Conservation (phyloP, 2,329 filamentous ascomycete species). For the Colletotrichum tanaceti region DNA sequence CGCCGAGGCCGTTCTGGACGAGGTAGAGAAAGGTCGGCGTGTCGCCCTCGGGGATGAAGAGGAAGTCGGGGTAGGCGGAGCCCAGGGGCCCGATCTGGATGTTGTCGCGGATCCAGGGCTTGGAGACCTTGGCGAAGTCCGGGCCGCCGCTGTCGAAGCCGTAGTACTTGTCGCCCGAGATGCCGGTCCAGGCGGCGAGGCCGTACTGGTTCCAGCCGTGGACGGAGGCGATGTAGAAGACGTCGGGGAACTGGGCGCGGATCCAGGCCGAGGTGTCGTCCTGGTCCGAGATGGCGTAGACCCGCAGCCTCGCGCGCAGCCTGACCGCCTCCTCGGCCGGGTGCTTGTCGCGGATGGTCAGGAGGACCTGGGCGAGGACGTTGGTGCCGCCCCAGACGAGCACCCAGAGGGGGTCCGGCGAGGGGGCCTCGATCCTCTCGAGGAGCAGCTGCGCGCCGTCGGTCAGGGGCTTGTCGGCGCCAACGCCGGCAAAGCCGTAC, state of each 20-base stretch:
- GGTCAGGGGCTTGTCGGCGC: slow-evolving; percentile 47
- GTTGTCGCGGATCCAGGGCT: slow-evolving; percentile 63
- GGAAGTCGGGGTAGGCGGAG: slow-evolving; percentile 57
- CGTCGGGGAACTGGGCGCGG: slow-evolving; percentile 62
- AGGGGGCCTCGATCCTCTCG: slow-evolving; percentile 43
- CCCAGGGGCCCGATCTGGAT: slow-evolving; percentile 63
- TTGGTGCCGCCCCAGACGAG: slow-evolving; percentile 66
- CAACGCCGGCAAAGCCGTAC: slow-evolving; percentile 50
- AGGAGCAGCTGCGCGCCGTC: slow-evolving; percentile 58
- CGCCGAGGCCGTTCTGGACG: slow-evolving; percentile 60
- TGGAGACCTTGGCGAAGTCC: slow-evolving; percentile 59
- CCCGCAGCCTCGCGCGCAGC: slow-evolving; percentile 57
- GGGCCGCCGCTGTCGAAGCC: slow-evolving; percentile 58
- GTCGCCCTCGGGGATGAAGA: slow-evolving; percentile 67
- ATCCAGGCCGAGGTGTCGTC: slow-evolving; percentile 69
- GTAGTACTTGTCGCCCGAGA: slow-evolving; percentile 53
- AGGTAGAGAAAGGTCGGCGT: slow-evolving; percentile 62
- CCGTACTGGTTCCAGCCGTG: slow-evolving; percentile 68
- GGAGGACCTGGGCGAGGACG: slow-evolving; percentile 61
- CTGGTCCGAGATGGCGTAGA: slow-evolving; percentile 70
- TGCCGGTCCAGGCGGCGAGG: slow-evolving; percentile 66
- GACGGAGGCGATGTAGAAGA: slow-evolving; percentile 67
- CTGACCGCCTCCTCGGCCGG: slow-evolving; percentile 47
- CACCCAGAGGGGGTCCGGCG: slow-evolving; percentile 60
- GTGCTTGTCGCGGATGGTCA: slow-evolving; percentile 49